These are phyloP conservation scores for Pythium oligandrum DNA, from an alignment of 352 stramenopile species.

Conservation along the genomic window DNA sequence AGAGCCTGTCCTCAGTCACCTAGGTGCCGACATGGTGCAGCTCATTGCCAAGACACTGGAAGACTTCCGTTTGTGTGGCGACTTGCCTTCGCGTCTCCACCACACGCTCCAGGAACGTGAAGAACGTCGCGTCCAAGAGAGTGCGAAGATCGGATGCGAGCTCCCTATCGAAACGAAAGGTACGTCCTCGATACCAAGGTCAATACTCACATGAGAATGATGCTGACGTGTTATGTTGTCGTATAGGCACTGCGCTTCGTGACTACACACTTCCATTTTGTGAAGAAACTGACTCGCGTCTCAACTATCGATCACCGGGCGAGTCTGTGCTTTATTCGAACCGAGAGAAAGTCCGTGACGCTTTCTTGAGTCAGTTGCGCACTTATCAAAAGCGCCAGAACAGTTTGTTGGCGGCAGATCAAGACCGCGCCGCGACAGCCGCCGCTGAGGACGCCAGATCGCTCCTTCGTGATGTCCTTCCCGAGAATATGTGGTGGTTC, in stretches of 20 bases:
- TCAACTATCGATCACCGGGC: constrained; percentile 50
- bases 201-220: neutral
- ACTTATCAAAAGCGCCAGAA: constrained; percentile 60
- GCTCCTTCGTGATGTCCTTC: constrained; percentile 34
- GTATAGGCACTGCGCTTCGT: constrained; percentile 27
- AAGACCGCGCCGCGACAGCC: constrained; percentile 17
- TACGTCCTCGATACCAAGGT: constrained; percentile 4
- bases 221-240: neutral
- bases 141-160: constrained; percentile 39
- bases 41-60: constrained; percentile 20
- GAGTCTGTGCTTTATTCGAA: constrained; percentile 60
- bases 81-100: constrained; percentile 27
- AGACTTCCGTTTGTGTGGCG: constrained; percentile 21
- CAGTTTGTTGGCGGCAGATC: constrained; percentile 34
- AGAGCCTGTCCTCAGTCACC: constrained; percentile 25
- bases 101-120: constrained; percentile 26
- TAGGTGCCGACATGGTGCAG: constrained; percentile 29
- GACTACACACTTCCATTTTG: constrained; percentile 65
- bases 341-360: constrained; percentile 60
- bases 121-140: constrained; percentile 46
- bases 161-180: constrained; percentile 52
- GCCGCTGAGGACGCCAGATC: constrained; percentile 23
- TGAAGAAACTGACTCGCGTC: constrained; percentile 57
- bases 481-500: constrained; percentile 73
- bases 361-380: constrained; percentile 47